Evolutionary conservation across 2,329 filamentous ascomycete genomes (phyloP), one percentile per base, ranked within the genome.

Genomic region (Monascus ruber): DNA sequence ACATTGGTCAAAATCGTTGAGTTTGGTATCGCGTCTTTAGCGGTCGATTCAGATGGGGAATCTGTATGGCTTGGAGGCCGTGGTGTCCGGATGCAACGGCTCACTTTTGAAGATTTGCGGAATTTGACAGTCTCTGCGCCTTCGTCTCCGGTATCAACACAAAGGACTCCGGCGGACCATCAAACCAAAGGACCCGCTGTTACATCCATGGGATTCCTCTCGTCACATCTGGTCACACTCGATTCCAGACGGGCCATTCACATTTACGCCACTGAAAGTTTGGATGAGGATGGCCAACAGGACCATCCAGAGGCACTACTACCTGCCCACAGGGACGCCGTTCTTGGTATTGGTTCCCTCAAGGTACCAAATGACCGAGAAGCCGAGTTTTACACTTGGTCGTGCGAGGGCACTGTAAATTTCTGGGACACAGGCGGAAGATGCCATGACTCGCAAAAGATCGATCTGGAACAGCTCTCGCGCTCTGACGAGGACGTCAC

Each of bases 301-400:
- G 53, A 47, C 24, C 41, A 50, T 6, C 45, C 49, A 6, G 47
- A 58, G 36, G 55, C 52, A 7, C 59, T 66, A 6, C 60, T 79
- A 37, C 66, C 72, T 4, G 76, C 74, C 10, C 77, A 81, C 52
- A 66, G 69, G 34, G 72, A 74, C 43, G 64, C 74, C 24, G 72
- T 80, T 4, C 62, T 87, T 33, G 91, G 91, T 9, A 79, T 95
- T 1, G 74, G 79, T 38, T 61, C 78, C 1, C 64, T 95, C 4
- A 60, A 71, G 3, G 66, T 67, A 24, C 71, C 76, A 0, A 83
- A 84, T 42, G 58, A 68, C 4, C 63, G 77, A 24, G 70, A 74
- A 24, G 80, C 85, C 1, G 74, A 80, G 6, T 95, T 96, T 54
- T 80, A 88, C 47, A 95, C 88, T 0, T 98, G 88, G 85, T 88